Evolutionary conservation across 208 protist species (phyloP).

Genomic region (Leishmania braziliensis): DNA sequence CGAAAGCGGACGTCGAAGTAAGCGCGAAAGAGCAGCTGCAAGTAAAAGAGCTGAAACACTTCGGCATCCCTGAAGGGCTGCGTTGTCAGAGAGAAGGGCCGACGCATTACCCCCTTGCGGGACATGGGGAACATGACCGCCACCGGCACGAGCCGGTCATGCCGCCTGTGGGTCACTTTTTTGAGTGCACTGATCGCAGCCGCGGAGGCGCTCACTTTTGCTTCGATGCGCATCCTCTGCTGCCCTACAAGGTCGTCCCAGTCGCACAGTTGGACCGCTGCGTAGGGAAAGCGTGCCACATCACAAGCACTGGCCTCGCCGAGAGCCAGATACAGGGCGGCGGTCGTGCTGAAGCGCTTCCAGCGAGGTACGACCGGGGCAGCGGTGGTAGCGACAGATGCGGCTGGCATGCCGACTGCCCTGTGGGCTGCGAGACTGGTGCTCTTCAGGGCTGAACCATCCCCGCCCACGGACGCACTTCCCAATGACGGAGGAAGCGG

Average conservation of each 20-base stretch:
- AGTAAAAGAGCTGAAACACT: constrained; percentile 86
- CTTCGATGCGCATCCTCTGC: constrained; percentile 31
- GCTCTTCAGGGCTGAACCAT: background rate
- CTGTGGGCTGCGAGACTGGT: background rate
- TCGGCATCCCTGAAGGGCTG: constrained; percentile 80
- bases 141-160: constrained; percentile 26
- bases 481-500: background rate
- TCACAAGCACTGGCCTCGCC: constrained; percentile 58
- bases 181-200: constrained; percentile 18
- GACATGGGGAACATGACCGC: constrained; percentile 35
- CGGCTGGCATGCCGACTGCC: background rate
- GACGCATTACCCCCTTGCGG: constrained; percentile 34
- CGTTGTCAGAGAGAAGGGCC: constrained; percentile 43
- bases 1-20: constrained; percentile 77
- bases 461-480: background rate
- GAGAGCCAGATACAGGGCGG: constrained; percentile 59
- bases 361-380: constrained; percentile 40
- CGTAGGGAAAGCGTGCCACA: constrained; percentile 42
- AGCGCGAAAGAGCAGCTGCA: constrained; percentile 82
- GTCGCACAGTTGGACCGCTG: constrained; percentile 47
- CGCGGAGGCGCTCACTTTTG: constrained; percentile 22
- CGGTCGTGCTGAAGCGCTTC: constrained; percentile 50
- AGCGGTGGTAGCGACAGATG: background rate
- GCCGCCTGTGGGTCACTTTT: background rate
- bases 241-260: constrained; percentile 36